phyloP scores from a whole-genome alignment of 495 filamentous ascomycete species.

The Amniculicola lignicola region DNA sequence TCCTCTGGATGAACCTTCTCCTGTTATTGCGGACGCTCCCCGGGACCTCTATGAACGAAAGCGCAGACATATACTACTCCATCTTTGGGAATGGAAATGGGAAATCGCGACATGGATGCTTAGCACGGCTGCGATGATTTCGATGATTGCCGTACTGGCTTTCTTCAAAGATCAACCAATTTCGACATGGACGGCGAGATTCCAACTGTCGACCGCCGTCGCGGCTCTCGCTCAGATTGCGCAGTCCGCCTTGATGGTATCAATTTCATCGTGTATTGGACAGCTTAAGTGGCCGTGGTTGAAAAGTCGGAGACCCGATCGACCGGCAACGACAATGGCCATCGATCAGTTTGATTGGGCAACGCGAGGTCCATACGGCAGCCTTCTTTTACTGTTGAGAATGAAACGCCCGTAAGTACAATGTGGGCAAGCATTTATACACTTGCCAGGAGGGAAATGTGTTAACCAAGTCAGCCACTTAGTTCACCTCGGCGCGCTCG shows the following conservation, averaged over 20 bases:
- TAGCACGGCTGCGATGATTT: too few relatives aligned
- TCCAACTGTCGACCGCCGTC: slow-evolving; percentile 1
- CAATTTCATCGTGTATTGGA: not conserved
- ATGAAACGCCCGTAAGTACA: not conserved
- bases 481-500: not conserved
- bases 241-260: not conserved
- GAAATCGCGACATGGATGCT: too few relatives aligned
- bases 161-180: too few relatives aligned
- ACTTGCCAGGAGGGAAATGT: not conserved
- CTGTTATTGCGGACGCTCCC: too few relatives aligned
- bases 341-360: not conserved
- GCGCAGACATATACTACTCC: too few relatives aligned
- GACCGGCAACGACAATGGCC: not conserved
- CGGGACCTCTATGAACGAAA: too few relatives aligned
- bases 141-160: too few relatives aligned
- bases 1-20: too few relatives aligned
- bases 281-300: slow-evolving; percentile 10
- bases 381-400: not conserved
- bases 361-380: too few relatives aligned
- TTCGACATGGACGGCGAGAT: too few relatives aligned
- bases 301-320: not conserved
- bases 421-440: not conserved
- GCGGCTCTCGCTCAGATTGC: slow-evolving; percentile 4
- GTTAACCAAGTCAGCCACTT: too few relatives aligned
- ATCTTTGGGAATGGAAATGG: too few relatives aligned